Base-by-base conservation (phyloP, 108 stramenopile species). In the Heterococcus sp. region DNA sequence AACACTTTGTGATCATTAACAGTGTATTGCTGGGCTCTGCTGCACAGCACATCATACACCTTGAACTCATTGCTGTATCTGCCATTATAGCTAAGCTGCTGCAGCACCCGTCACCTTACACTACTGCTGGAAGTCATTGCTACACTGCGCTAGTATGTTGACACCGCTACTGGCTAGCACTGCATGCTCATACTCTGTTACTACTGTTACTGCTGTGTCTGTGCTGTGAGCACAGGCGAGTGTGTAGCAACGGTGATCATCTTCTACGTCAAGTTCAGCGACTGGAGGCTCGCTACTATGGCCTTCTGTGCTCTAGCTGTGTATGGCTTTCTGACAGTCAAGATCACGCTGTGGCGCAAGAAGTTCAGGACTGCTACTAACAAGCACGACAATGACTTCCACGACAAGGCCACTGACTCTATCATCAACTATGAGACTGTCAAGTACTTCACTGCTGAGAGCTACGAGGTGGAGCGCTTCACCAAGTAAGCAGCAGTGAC, bases 381-480 rank as follows among this genome's bases (percentile, higher is more conserved):
- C 79, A 89, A 92, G 84, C 84, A 85, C 78, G 96, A 97, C 83
- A 97, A 97, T 88, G 93, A 93, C 70, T 95, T 88, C 87, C 94
- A 96, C 79, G 95, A 96, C 74, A 87, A 86, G 27, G 92, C 90
- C 58, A 95, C 94, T 0, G 97, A 98, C 73, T 89, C 65, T 46
- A 79, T 98, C 64, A 74, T 95, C 64, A 97, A 98, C 84, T 96
- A 94, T 76, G 97, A 98, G 84, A 95, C 94, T 21, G 97, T 98
- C 39, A 98, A 98, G 74, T 94, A 93, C 72, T 98, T 98, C 72
- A 95, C 95, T 2, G 92, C 91, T 8, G 97, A 98, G 88, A 81
- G 83, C 35, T 96, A 89, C 68, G 97, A 98, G 75, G 83, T 87
- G n/a, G 76, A 86, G 33, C 63, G 78, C 38, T 87, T 81, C 65